Conservation (phyloP, 2,329 filamentous ascomycete genomes). For the Colletotrichum spinosum region DNA sequence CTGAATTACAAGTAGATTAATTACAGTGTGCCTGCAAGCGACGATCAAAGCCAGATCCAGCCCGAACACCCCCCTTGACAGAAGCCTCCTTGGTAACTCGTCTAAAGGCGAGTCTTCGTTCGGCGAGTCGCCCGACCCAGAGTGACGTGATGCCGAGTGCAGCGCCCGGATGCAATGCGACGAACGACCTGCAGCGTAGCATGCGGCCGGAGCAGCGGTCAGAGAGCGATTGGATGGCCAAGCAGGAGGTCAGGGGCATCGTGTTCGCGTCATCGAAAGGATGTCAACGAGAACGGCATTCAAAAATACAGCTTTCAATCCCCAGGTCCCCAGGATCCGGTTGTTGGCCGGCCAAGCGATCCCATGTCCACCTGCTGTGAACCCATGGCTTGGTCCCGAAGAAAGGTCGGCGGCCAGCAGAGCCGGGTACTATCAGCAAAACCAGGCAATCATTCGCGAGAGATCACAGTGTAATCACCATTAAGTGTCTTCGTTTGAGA, state of each 20-base stretch:
- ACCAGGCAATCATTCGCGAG: too few relatives aligned
- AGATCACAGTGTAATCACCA: too few relatives aligned
- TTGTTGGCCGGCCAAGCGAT: slow-evolving; percentile 9
- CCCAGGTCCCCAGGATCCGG: too few relatives aligned
- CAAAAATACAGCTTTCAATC: too few relatives aligned
- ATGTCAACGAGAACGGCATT: too few relatives aligned
- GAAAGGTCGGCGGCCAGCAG: slow-evolving; percentile 8
- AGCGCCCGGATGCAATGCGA: neutral
- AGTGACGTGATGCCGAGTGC: slow-evolving; percentile 2
- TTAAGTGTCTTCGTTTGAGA: slow-evolving; percentile 13
- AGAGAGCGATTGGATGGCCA: too few relatives aligned
- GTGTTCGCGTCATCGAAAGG: neutral
- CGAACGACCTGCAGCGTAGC: neutral
- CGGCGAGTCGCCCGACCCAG: neutral
- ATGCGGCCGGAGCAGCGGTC: neutral
- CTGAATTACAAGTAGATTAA: too few relatives aligned
- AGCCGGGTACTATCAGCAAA: too few relatives aligned
- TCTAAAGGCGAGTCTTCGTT: slow-evolving; percentile 2
- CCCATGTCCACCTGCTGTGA: slow-evolving; percentile 13
- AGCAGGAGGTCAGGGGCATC: neutral
- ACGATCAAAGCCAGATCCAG: slow-evolving; percentile 16
- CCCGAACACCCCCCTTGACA: neutral
- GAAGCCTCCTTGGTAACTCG: neutral
- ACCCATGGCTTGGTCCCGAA: neutral
- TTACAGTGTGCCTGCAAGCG: neutral